Percentiles rank a stretch among this genome's conserved stretches.
Evolutionary conservation across 176 grass and related monocot species (phyloP).

Genomic region (Eleusine indica): DNA sequence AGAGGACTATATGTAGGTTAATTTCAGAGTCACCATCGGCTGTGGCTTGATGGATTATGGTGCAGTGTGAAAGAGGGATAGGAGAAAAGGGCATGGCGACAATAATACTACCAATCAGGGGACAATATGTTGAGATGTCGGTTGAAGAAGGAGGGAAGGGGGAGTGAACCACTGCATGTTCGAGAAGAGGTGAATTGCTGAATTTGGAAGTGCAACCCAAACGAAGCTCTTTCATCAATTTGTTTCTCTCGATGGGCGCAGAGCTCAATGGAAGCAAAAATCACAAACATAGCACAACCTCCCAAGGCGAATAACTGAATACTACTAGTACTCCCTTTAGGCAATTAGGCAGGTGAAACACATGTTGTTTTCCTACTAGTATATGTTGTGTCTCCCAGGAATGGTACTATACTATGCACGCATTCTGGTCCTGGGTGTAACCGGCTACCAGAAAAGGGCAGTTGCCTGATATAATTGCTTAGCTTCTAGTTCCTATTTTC

Average conservation of each 20-base stretch:
- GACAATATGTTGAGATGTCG: too few relatives aligned
- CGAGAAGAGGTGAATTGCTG: neutral
- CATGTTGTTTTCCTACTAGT: neutral
- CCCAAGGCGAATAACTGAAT: neutral
- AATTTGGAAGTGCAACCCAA: neutral
- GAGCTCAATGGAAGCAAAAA: neutral
- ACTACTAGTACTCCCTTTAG: neutral
- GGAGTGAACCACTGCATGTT: neutral
- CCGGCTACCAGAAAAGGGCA: slow-evolving; percentile 14
- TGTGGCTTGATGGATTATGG: neutral
- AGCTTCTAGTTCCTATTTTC: slow-evolving; percentile 24
- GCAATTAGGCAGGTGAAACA: neutral
- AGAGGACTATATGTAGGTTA: neutral
- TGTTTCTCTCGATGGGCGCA: neutral
- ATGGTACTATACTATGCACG: neutral
- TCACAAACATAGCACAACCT: neutral
- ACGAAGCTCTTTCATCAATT: neutral
- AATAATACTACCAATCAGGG: neutral
- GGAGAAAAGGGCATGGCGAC: neutral
- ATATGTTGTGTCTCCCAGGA: neutral
- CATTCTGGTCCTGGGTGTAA: slow-evolving; percentile 33
- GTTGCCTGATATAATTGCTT: slow-evolving; percentile 28
- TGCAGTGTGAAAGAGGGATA: neutral
- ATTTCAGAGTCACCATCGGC: neutral
- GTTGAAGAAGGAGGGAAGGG: neutral